phyloP scores from a whole-genome alignment of 768 basidiomycete species.

The Serendipita sp. region DNA sequence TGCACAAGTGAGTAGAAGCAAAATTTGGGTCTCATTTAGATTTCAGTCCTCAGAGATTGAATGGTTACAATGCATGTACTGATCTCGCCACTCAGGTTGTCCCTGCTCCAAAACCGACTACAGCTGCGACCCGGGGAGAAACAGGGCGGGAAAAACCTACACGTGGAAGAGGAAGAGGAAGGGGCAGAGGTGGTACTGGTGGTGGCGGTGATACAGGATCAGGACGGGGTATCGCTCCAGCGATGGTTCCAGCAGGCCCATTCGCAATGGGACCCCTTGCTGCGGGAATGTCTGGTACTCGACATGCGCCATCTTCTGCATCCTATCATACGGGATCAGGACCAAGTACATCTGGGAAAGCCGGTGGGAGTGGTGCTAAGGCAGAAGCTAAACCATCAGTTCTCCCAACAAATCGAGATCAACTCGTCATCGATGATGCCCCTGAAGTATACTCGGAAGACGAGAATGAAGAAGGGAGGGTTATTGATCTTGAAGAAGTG shows the following conservation, averaged over 20 bases:
- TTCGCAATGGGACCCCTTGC: conserved; percentile 6
- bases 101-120: not conserved
- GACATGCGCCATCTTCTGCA: not conserved
- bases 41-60: not conserved
- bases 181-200: not conserved
- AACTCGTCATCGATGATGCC: conserved; percentile 20
- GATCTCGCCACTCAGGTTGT: not conserved
- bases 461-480: conserved; percentile 54
- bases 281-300: not conserved
- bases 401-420: conserved; percentile 16
- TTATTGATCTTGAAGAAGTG: conserved; percentile 68
- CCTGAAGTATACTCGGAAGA: conserved; percentile 71
- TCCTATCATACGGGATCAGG: not conserved
- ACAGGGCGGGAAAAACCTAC: not conserved
- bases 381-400: not conserved
- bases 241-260: conserved; percentile 2
- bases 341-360: not conserved
- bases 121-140: not conserved
- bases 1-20: not conserved
- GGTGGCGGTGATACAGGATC: too few relatives aligned
- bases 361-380: not conserved
- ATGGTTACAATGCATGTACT: not conserved
- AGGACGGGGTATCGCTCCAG: not conserved
- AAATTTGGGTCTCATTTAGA: too few relatives aligned
- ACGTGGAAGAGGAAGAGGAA: not conserved